Base-by-base conservation (phyloP, 768 basidiomycete species). In the Stropharia rugosoannulata region DNA sequence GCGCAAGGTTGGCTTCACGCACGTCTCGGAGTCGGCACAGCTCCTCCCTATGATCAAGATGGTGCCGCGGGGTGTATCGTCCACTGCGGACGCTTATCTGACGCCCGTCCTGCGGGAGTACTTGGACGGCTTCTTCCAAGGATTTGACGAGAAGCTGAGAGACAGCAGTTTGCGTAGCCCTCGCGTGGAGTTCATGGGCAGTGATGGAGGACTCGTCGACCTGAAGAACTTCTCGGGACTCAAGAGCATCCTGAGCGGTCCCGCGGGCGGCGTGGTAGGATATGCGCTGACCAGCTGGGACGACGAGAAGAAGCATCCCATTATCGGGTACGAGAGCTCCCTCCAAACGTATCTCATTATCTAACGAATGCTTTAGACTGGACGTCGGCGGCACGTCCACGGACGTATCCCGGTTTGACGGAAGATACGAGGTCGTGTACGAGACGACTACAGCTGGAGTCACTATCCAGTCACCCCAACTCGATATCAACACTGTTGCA, bases 331-430 rank as follows among this genome's bases (percentile, higher is more conserved):
- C 13, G 86, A 77, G 16, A 25, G 15, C 19, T 6, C 16, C 13
- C 9, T 12, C 25, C 7, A 5, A 37, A 45, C 5, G 13, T 9
- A 12, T 35, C 19, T 29, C 8, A 22, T 25, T 45, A 22, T 25
- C n/a, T 37, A 1, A 3, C 15, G 13, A 25, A 4, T 5, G 4
- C 36, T 36, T 18, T 46, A 94, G 92, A 6, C 74, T 95, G 55
- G 93, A 95, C 60, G 90, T 95, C n/a, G 94, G 95, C 4, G 95
- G 95, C 12, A 98, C 96, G 0, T 93, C 90, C 0, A 97, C 95
- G 0, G 95, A 98, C 65, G 95, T 97, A 2, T 96, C 94, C 5
- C 84, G 96, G 35, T 98, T 89, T 66, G 89, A 90, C 15, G 96
- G 95, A 0, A 79, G 89, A 32, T 95, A 94, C 65, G 95, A 98